phyloP scores from a whole-genome alignment of 1,139 yeast species.

The Candida smagusa region DNA sequence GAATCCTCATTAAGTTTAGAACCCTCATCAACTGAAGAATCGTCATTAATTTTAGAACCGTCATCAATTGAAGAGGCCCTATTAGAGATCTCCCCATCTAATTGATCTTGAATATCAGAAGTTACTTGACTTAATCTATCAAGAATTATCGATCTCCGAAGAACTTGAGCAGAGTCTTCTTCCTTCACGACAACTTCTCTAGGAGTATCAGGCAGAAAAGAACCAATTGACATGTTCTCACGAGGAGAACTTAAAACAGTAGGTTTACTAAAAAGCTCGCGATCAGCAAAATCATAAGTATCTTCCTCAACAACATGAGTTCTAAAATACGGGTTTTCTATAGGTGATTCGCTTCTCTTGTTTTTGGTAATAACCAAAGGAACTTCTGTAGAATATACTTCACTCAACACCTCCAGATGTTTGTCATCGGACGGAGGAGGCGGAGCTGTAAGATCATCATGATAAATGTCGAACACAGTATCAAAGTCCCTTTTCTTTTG shows the following conservation, averaged over 20 bases:
- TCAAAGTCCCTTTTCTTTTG: slow-evolving; percentile 18
- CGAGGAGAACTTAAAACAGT: neutral
- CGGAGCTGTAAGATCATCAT: slow-evolving; percentile 17
- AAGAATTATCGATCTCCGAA: slow-evolving; percentile 37
- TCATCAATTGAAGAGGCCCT: too few species aligned
- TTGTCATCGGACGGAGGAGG: slow-evolving; percentile 22
- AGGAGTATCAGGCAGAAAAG: slow-evolving; percentile 38
- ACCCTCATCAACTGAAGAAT: too few species aligned
- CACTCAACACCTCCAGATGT: slow-evolving; percentile 42
- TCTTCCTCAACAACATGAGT: neutral
- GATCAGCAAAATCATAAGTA: neutral
- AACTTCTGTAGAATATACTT: slow-evolving; percentile 34
- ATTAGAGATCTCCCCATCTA: too few species aligned
- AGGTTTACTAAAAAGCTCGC: neutral
- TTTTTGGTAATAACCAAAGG: slow-evolving; percentile 38
- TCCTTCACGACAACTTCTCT: slow-evolving; percentile 13
- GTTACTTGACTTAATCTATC: slow-evolving; percentile 42
- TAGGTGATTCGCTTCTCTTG: slow-evolving; percentile 5
- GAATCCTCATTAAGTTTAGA: too few species aligned
- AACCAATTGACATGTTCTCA: slow-evolving; percentile 28
- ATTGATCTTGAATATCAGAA: slow-evolving; percentile 36
- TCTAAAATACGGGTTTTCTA: neutral
- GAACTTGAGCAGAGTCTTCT: slow-evolving; percentile 13
- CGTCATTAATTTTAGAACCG: too few species aligned
- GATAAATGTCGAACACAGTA: slow-evolving; percentile 19